Evolutionary conservation across 306 rosid species (phyloP).

Genomic region (Lotus japonicus): DNA sequence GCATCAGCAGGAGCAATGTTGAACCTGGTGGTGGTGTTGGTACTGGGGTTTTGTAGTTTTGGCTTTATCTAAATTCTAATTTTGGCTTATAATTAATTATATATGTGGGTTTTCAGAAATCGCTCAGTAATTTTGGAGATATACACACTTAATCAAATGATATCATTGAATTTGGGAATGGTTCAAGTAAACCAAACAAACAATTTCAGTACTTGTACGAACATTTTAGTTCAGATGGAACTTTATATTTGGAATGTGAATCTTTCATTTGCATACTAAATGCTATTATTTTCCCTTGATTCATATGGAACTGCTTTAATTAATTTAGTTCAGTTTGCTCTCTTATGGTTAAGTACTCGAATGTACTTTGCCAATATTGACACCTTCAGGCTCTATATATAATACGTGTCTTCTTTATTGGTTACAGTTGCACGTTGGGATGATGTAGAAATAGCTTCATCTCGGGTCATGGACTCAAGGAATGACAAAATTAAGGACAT

Average conservation of each 20-base stretch:
- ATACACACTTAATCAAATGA: neutral
- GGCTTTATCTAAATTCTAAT: neutral
- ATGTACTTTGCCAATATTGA: neutral
- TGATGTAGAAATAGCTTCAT: conserved; percentile 45
- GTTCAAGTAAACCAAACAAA: neutral
- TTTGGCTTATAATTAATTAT: neutral
- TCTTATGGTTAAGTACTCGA: neutral
- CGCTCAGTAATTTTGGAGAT: neutral
- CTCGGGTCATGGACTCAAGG: conserved; percentile 30
- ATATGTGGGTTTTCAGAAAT: neutral
- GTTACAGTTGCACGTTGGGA: conserved; percentile 82
- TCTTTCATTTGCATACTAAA: neutral
- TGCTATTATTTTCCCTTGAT: neutral
- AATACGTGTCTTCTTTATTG: conserved; percentile 4
- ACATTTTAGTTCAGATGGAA: no score
- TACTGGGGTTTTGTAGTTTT: no score
- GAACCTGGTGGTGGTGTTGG: neutral
- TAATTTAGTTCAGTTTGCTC: neutral
- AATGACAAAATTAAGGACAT: conserved; percentile 29
- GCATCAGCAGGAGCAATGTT: no score
- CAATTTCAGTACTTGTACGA: neutral
- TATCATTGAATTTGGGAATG: neutral
- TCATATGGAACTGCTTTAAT: neutral
- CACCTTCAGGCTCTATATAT: neutral
- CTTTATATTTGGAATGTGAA: neutral